Evolutionary conservation across 495 filamentous ascomycete genomes (phyloP), one percentile per base, ranked within the genome.

Genomic region (Wilcoxina mikolae): DNA sequence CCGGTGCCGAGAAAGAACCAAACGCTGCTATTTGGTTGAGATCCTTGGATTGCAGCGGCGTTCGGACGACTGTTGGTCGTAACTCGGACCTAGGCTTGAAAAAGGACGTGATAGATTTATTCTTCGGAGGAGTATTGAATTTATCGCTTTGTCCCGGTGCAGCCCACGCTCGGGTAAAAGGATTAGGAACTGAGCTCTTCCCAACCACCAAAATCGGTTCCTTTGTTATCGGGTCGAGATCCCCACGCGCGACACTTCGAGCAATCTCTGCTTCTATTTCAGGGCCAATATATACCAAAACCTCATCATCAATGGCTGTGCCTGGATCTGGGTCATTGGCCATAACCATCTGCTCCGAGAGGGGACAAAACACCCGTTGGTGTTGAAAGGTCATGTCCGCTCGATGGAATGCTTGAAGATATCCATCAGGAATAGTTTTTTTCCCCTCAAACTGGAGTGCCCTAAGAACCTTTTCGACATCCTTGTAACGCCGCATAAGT

Each of bases 311-410:
- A 4, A 86, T 57, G 17, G 76, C 76, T 11, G 72, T 62, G 0
- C 78, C 77, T 0, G 76, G 79, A 12, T 77, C 68, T 7, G 81
- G 87, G 53, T 88, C 71, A 18, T 50, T 62, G 27, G 60, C 56
- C 51, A 85, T 80, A 26, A 94, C 82, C 24, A 95, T 67, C 35
- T 77, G 71, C 43, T 80, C 72, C 22, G 74, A 72, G 48, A 76
- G 71, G 0, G 88, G 87, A 62, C 90, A 96, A 65, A 84, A 99
- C 1, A 96, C 93, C 59, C 93, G 81, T 68, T 94, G 90, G 61
- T 96, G 81, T 5, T 93, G 74, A 64, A 99, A 99, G 0, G 93
- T 95, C 53, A 83, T 73, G 65, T 96, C 91, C 0, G 93, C 93
- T 61, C 85, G 81, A 51, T 76, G 71, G 66, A 95, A 96, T 23